Conservation (phyloP, 2,329 filamentous ascomycete species). For the Epichloe sp. region DNA sequence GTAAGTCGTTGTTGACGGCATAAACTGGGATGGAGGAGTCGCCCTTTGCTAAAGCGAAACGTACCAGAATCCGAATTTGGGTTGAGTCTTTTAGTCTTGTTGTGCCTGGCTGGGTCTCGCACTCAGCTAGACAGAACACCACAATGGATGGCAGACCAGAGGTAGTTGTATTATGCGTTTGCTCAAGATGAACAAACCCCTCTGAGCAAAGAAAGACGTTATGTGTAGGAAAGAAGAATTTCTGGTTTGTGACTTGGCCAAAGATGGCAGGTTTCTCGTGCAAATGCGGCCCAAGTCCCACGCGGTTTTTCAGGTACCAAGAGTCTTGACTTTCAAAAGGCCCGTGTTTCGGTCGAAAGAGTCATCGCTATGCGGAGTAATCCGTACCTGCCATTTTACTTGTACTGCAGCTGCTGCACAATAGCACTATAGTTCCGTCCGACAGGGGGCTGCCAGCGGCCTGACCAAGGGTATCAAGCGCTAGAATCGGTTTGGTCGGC, state of each 20-base stretch:
- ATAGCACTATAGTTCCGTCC: neutral
- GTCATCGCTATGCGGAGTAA: neutral
- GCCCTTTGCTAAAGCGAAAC: neutral
- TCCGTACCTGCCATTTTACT: neutral
- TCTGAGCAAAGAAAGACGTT: neutral
- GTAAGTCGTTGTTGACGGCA: neutral
- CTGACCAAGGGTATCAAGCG: too few species aligned
- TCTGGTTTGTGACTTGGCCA: neutral
- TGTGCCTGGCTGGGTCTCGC: neutral
- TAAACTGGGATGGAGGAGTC: neutral
- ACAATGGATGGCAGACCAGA: neutral
- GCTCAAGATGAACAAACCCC: neutral
- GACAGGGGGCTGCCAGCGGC: neutral
- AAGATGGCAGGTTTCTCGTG: neutral
- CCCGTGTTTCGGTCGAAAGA: neutral
- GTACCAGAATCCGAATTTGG: neutral
- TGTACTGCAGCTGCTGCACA: neutral
- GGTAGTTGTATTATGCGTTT: neutral
- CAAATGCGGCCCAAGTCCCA: constrained; percentile 5
- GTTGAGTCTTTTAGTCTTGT: neutral
- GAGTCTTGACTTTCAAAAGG: neutral
- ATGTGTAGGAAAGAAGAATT: neutral
- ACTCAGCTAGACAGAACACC: neutral
- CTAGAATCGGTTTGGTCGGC: too few species aligned
- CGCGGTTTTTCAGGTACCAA: constrained; percentile 2